phyloP scores from a whole-genome alignment of 2,329 filamentous ascomycete genomes.

The Colletotrichum sp. region DNA sequence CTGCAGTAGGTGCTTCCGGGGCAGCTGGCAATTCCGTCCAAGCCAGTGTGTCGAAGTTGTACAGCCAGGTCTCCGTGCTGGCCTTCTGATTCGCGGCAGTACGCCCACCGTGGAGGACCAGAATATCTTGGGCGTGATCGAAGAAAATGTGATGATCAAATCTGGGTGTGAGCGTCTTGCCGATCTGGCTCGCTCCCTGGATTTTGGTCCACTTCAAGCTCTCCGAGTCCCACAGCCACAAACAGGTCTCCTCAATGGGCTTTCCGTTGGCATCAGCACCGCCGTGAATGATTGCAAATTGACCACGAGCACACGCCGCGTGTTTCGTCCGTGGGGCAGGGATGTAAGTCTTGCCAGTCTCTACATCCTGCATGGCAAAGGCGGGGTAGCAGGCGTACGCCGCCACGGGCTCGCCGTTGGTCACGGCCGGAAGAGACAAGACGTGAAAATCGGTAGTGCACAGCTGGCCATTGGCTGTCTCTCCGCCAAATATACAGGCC shows the following conservation, averaged over 20 bases:
- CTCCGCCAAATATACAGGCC: conserved; percentile 62
- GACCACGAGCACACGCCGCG: conserved; percentile 37
- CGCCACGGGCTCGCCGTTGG: conserved; percentile 27
- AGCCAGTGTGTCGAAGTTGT: conserved; percentile 49
- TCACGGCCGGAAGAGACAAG: conserved; percentile 51
- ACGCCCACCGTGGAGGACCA: conserved; percentile 55
- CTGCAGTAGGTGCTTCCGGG: conserved; percentile 38
- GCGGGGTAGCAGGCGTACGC: conserved; percentile 36
- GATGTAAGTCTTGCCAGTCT: conserved; percentile 29
- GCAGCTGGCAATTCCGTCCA: conserved; percentile 56
- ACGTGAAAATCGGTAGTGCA: conserved; percentile 57
- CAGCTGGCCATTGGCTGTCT: conserved; percentile 39
- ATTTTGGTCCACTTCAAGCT: conserved; percentile 37
- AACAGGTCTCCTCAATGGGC: conserved; percentile 32
- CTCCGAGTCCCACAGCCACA: conserved; percentile 44
- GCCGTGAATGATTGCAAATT: conserved; percentile 38
- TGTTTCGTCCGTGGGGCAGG: conserved; percentile 38
- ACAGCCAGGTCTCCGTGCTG: conserved; percentile 57
- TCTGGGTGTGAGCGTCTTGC: conserved; percentile 31
- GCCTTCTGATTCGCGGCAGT: conserved; percentile 29
- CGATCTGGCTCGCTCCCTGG: conserved; percentile 32
- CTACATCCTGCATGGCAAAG: conserved; percentile 28
- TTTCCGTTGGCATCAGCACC: conserved; percentile 33
- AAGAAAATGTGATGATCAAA: conserved; percentile 39
- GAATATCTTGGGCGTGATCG: conserved; percentile 48